Base-by-base conservation (phyloP, 768 basidiomycete species). In the Saitozyma sp. region DNA sequence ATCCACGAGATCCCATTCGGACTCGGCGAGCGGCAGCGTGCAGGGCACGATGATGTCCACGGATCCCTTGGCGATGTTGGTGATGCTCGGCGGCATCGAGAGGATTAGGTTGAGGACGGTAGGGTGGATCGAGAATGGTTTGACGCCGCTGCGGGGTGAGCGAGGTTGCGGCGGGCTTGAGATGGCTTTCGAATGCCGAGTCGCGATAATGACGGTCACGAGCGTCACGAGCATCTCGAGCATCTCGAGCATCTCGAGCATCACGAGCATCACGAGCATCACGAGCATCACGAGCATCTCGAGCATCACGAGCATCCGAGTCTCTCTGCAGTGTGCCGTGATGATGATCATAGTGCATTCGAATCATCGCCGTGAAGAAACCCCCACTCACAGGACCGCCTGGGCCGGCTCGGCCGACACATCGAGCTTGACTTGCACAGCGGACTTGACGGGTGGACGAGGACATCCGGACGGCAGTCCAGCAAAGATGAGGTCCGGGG, bases 41-140 rank as follows among this genome's bases (percentile, higher is more conserved):
- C 50, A 65, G 6, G 71, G 74, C 11, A 76, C 66, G 58, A 76
- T 67, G 46, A 76, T 73, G 54, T 75, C 74, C 13, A 73, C 67
- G 11, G 71, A 64, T 38, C 63, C 58, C 41, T 73, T 68, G 41
- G 67, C 66, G 54, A 65, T 64, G 39, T 68, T 71, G 50, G 69
- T 65, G 56, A 76, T 61, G 43, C 56, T 53, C 6, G 74, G 71
- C 10, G 69, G 62, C 14, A 62, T 60, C 5, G 63, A 62, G 6
- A 68, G 50, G 2, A 68, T 60, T 45, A 71, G 54, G 57, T 73
- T 67, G 50, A 76, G 70, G 56, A 73, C 58, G n/a, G 71, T 71
- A 8, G 74, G 71, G 54, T 75, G 74, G 54, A 73, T 75, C 9
- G 69, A 62, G 55, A 75, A 63, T 40, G 69, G 65, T 55, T 68